These are phyloP conservation scores for Phytophthora parvispora DNA, from an alignment of 352 stramenopile species.

Conservation along the genomic window DNA sequence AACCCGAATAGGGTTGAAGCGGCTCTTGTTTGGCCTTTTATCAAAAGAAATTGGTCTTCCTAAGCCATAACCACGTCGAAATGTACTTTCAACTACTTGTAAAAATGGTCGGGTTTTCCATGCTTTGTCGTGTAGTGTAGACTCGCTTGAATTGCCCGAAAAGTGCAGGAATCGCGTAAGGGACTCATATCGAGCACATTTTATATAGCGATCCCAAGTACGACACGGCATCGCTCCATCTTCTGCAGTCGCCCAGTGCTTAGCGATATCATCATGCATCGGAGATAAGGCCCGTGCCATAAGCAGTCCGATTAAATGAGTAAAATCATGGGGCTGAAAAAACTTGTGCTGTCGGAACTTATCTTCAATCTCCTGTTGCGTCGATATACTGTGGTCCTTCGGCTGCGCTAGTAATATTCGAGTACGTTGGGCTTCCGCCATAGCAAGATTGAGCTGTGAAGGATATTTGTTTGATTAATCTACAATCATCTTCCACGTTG, in stretches of 20 bases:
- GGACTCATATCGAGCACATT: not conserved
- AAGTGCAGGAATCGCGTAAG: not conserved
- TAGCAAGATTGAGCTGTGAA: not conserved
- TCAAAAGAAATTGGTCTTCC: constrained; percentile 17
- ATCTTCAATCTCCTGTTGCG: not conserved
- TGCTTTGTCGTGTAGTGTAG: not conserved
- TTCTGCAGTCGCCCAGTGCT: not conserved
- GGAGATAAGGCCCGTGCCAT: not conserved
- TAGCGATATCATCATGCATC: not conserved
- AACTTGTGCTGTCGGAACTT: not conserved
- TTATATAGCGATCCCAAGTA: not conserved
- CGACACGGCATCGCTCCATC: not conserved
- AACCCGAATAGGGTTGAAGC: constrained; percentile 14
- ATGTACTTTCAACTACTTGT: not conserved
- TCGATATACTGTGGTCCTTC: not conserved
- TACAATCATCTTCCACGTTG: not conserved
- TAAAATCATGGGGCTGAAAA: not conserved
- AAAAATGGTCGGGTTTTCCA: not conserved
- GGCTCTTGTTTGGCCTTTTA: constrained; percentile 11
- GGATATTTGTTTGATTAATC: not conserved
- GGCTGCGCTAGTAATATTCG: not conserved
- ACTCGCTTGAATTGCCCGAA: not conserved
- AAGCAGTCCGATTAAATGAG: not conserved
- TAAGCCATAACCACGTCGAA: not conserved
- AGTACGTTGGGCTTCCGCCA: not conserved